These are phyloP conservation scores for Beauveria caledonica DNA, from an alignment of 2,329 filamentous ascomycete species.

Conservation along the genomic window DNA sequence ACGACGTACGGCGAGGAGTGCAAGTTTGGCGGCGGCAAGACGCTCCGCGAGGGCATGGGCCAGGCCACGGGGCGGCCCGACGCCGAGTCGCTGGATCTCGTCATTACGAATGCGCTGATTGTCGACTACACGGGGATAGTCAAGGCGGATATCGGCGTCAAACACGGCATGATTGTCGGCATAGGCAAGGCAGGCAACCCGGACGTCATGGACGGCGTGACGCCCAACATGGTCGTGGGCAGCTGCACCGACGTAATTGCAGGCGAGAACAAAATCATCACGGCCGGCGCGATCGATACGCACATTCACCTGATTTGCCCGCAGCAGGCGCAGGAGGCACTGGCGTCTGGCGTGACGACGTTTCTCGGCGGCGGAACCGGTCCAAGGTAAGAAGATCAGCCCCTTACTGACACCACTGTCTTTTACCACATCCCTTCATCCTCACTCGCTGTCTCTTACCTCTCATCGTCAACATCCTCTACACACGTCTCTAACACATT, in stretches of 20 bases:
- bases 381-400: constrained; percentile 51
- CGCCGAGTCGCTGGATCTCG: constrained; percentile 67
- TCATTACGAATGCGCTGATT: constrained; percentile 83
- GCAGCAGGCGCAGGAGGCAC: constrained; percentile 76
- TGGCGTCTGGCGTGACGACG: constrained; percentile 81
- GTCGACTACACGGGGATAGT: constrained; percentile 89
- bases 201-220: constrained; percentile 90
- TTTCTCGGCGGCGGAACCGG: constrained; percentile 85
- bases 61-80: constrained; percentile 74
- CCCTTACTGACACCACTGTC: not conserved
- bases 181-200: constrained; percentile 95
- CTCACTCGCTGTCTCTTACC: not conserved
- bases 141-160: constrained; percentile 94
- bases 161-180: constrained; percentile 73
- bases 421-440: not conserved
- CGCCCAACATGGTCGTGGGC: constrained; percentile 70
- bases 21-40: constrained; percentile 92
- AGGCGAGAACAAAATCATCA: constrained; percentile 83
- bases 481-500: not conserved
- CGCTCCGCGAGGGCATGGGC: constrained; percentile 89
- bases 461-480: not conserved
- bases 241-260: constrained; percentile 88
- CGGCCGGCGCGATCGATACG: constrained; percentile 79
- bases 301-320: constrained; percentile 96
- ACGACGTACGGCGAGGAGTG: constrained; percentile 89